Percentiles rank a stretch among this genome's conserved stretches.
Conservation (phyloP, 495 filamentous ascomycete species). For the Massariosphaeria phaeospora region DNA sequence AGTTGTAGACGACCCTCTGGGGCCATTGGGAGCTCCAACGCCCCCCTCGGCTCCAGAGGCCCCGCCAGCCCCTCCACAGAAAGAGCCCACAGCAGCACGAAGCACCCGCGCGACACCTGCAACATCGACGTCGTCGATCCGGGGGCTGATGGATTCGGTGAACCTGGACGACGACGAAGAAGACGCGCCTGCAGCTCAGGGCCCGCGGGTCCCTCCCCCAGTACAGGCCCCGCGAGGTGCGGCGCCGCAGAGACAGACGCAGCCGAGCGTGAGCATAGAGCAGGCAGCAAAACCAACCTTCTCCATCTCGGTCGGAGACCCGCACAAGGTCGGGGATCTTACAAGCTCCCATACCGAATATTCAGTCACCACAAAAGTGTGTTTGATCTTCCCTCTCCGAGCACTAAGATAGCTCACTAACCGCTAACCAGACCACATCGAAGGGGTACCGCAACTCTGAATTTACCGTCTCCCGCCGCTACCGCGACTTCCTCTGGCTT, state of each 20-base stretch:
- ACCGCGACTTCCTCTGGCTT: conserved; percentile 96
- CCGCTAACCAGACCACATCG: conserved; percentile 68
- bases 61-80: conserved; percentile 83
- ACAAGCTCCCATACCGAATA: conserved; percentile 98
- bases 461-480: conserved; percentile 86
- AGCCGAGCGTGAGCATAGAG: conserved; percentile 80
- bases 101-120: conserved; percentile 52
- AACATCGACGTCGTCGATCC: conserved; percentile 48
- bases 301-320: conserved; percentile 90
- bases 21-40: conserved; percentile 81
- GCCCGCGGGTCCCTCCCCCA: conserved; percentile 65
- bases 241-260: conserved; percentile 55
- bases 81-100: conserved; percentile 59
- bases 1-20: conserved; percentile 83
- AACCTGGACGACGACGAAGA: conserved; percentile 61
- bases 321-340: conserved; percentile 94
- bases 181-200: conserved; percentile 42
- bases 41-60: conserved; percentile 49
- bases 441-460: conserved; percentile 89
- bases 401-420: not conserved
- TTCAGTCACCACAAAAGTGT: conserved; percentile 86
- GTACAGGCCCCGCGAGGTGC: conserved; percentile 53
- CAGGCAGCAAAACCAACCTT: conserved; percentile 88
- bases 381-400: too few species aligned
- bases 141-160: conserved; percentile 57